Conservation (phyloP, 2,329 filamentous ascomycete species). For the Stagonosporopsis vannaccii region DNA sequence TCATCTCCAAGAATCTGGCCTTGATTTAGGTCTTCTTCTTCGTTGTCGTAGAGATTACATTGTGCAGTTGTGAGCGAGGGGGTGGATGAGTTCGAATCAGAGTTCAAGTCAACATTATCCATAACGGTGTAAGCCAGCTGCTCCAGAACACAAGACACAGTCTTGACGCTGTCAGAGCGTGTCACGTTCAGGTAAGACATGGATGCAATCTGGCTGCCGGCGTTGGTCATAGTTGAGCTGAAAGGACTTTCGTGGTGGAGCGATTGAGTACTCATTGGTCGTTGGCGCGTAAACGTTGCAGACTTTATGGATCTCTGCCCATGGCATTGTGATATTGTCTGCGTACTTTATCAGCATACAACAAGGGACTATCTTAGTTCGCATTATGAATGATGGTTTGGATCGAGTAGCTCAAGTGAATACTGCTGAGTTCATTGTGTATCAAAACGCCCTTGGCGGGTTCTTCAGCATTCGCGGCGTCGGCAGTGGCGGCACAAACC, state of each 20-base stretch:
- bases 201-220: not conserved
- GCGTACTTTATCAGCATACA: not conserved
- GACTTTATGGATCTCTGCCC: not conserved
- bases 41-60: not conserved
- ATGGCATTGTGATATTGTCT: not conserved
- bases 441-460: conserved; percentile 22
- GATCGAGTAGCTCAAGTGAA: not conserved
- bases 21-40: not conserved
- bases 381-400: not conserved
- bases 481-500: conserved; percentile 35
- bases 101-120: not conserved
- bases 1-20: not conserved
- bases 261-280: not conserved
- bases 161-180: not conserved
- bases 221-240: not conserved
- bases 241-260: not conserved
- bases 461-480: conserved; percentile 19
- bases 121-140: not conserved
- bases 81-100: not conserved
- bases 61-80: not conserved
- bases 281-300: not conserved
- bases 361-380: not conserved
- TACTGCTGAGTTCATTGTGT: not conserved
- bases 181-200: not conserved
- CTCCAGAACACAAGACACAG: not conserved